A percentile compares a stretch with the other conserved stretches of the same genome.
Evolutionary conservation across 2,329 filamentous ascomycete genomes (phyloP).

Genomic region (Pestalotiopsis sp.): DNA sequence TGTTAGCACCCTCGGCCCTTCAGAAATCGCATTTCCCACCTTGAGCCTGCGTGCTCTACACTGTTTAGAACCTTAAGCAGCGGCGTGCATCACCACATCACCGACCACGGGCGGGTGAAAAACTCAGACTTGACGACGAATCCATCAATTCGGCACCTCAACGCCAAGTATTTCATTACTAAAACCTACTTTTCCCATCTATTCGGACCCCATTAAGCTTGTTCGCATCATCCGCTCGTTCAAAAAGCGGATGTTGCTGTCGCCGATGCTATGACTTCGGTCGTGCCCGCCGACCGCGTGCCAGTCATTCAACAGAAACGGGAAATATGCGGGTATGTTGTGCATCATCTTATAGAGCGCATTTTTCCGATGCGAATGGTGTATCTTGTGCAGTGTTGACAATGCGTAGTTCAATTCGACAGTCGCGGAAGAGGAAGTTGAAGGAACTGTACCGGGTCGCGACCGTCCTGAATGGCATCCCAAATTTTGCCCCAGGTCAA

Average conservation of each 20-base stretch:
- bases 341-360: constrained; percentile 46
- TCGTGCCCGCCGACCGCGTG: constrained; percentile 67
- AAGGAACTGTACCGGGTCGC: constrained; percentile 83
- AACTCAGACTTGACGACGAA: constrained; percentile 21
- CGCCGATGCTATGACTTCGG: constrained; percentile 73
- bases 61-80: constrained; percentile 2
- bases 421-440: constrained; percentile 88
- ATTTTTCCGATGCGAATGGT: constrained; percentile 54
- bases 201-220: constrained; percentile 35
- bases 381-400: constrained; percentile 48
- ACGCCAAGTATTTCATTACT: constrained; percentile 41
- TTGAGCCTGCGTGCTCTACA: not conserved
- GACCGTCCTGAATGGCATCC: constrained; percentile 67
- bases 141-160: constrained; percentile 22
- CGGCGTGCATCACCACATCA: constrained; percentile 15
- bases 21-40: constrained; percentile 3
- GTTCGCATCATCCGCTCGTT: constrained; percentile 57
- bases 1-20: not conserved
- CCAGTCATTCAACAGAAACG: constrained; percentile 69
- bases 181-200: constrained; percentile 34
- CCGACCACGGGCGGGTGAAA: constrained; percentile 19
- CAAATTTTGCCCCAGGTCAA: constrained; percentile 60
- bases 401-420: constrained; percentile 67
- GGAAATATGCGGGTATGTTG: constrained; percentile 62
- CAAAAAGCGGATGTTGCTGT: constrained; percentile 71